A percentile compares a stretch with the other conserved stretches of the same genome.
Conservation (phyloP, 2,329 filamentous ascomycete genomes). For the Pyricularia grisea region DNA sequence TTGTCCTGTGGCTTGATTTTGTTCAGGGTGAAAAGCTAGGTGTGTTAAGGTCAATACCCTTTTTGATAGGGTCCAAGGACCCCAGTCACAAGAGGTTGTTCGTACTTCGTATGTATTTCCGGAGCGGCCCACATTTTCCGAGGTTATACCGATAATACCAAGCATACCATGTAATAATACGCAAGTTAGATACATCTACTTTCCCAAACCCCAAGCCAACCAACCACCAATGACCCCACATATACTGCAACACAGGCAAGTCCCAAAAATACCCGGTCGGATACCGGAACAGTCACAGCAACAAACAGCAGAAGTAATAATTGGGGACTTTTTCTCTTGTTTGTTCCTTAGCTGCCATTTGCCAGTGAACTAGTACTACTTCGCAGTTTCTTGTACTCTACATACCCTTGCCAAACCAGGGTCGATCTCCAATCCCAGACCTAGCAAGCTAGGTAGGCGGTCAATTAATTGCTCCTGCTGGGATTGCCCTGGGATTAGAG, state of each 20-base stretch:
- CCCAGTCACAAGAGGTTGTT: neutral
- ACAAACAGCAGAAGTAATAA: neutral
- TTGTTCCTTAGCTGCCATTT: too few species aligned
- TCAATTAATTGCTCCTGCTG: neutral
- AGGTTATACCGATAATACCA: neutral
- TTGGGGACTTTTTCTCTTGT: neutral
- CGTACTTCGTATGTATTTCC: neutral
- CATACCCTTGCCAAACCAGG: neutral
- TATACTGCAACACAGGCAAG: neutral
- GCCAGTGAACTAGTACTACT: too few species aligned
- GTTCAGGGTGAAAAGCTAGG: neutral
- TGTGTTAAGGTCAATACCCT: neutral
- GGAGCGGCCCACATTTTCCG: too few species aligned
- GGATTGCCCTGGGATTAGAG: too few species aligned
- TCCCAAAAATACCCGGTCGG: neutral
- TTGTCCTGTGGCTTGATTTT: neutral
- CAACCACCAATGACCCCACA: too few species aligned
- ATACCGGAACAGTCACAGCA: neutral
- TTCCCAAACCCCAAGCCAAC: neutral
- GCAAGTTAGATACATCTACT: neutral
- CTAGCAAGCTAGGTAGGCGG: neutral
- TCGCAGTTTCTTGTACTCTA: too few species aligned
- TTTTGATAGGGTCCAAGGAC: neutral
- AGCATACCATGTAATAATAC: neutral
- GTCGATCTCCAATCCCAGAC: neutral